These are phyloP conservation scores for Ustilago loliicola DNA, from an alignment of 1,284 basidiomycete genomes.

Conservation along the genomic window DNA sequence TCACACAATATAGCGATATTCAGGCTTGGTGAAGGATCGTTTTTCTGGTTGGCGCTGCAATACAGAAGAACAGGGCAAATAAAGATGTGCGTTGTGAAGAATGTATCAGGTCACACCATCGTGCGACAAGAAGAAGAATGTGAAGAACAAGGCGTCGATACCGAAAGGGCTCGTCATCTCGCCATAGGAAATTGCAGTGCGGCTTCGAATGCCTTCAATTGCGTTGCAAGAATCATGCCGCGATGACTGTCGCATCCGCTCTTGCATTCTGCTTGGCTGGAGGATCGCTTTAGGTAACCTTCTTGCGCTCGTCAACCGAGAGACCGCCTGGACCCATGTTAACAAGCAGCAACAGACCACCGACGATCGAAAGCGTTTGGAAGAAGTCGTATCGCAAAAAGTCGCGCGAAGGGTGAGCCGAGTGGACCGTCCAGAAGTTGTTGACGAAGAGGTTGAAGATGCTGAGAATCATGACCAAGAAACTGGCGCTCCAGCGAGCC, in stretches of 20 bases:
- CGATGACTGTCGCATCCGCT: background rate
- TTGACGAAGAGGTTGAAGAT: constrained; percentile 92
- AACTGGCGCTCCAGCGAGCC: constrained; percentile 97
- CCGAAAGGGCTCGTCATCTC: background rate
- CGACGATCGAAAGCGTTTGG: constrained; percentile 84
- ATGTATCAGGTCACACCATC: background rate
- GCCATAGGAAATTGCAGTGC: background rate
- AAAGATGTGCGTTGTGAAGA: background rate
- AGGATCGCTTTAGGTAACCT: constrained; percentile 73
- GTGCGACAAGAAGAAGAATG: background rate
- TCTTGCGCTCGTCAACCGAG: constrained; percentile 99
- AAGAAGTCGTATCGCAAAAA: constrained; percentile 80
- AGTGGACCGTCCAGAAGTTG: constrained; percentile 97
- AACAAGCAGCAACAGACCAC: constrained; percentile 94
- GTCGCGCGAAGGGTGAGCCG: constrained; percentile 91
- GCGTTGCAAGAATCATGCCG: background rate
- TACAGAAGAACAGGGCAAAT: constrained; percentile 1
- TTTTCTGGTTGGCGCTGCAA: constrained; percentile 1
- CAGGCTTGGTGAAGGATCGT: background rate
- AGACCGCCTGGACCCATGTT: constrained; percentile 98
- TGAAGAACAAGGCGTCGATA: background rate
- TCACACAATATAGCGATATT: background rate
- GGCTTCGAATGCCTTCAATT: background rate
- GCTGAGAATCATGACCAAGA: constrained; percentile 91
- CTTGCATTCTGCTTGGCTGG: background rate